Evolutionary conservation across 2,329 filamentous ascomycete species (phyloP).

Genomic region (Venturia pyrina): DNA sequence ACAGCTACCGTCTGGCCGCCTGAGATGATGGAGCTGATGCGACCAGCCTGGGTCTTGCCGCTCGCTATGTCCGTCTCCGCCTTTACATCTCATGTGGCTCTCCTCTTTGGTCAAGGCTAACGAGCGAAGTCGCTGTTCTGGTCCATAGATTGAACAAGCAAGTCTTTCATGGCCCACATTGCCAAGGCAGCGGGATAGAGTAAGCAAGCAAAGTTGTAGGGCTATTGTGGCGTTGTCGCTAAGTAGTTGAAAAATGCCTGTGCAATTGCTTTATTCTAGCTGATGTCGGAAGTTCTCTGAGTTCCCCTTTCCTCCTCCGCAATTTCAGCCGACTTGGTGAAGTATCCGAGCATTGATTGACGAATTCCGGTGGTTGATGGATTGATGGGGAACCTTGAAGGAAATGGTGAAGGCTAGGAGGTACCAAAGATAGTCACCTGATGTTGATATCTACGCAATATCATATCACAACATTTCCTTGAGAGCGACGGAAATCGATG

Average conservation of each 20-base stretch:
- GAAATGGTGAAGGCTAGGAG: too few species aligned
- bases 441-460: too few species aligned
- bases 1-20: constrained; percentile 91
- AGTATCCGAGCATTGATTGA: too few species aligned
- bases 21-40: constrained; percentile 75
- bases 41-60: constrained; percentile 92
- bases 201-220: neutral
- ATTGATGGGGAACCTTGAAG: too few species aligned
- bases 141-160: constrained; percentile 80
- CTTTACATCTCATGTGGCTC: neutral
- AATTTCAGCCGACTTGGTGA: too few species aligned
- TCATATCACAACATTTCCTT: too few species aligned
- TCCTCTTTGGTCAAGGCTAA: neutral
- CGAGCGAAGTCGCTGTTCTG: constrained; percentile 39
- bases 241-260: neutral
- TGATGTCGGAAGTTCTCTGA: too few species aligned
- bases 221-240: neutral
- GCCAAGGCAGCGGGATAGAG: neutral
- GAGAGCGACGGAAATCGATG: too few species aligned
- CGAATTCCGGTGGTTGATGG: too few species aligned
- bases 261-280: too few species aligned
- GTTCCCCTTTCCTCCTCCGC: too few species aligned
- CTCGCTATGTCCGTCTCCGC: constrained; percentile 49
- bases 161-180: constrained; percentile 78
- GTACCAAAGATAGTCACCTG: too few species aligned